These are phyloP conservation scores for Gryganskiella cystojenkinii DNA, from an alignment of 192 early-diverging fungal genomes.

Conservation along the genomic window DNA sequence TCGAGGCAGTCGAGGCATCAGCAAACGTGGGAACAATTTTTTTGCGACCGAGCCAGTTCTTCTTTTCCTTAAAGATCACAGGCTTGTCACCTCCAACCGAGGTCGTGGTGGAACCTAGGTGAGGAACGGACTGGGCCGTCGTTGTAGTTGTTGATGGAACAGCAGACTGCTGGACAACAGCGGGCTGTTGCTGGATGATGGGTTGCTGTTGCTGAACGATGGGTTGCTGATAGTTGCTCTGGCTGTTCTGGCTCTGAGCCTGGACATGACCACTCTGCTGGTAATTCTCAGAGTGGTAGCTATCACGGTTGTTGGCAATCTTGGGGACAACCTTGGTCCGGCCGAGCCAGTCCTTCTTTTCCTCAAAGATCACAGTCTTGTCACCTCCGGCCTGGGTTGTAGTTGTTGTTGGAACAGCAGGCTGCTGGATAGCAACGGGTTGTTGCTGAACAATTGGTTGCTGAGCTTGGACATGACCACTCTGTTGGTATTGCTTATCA, in stretches of 20 bases:
- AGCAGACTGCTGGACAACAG: background rate
- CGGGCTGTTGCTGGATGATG: background rate
- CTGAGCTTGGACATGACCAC: background rate
- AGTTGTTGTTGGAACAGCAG: no score
- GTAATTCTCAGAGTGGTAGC: conserved; percentile 7
- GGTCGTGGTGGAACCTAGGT: background rate
- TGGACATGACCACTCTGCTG: background rate
- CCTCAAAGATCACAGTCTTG: no score
- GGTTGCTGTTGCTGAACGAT: background rate
- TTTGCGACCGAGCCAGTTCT: conserved; percentile 15
- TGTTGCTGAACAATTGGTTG: background rate
- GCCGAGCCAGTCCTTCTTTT: no score
- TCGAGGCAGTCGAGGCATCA: background rate
- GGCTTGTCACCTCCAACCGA: conserved; percentile 8
- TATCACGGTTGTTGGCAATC: background rate
- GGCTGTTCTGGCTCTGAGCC: conserved; percentile 3
- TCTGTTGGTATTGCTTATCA: conserved; percentile 15
- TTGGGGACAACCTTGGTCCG: no score
- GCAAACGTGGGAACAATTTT: conserved; percentile 19
- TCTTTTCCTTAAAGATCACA: conserved; percentile 28
- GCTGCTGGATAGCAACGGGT: no score
- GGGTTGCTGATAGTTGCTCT: background rate
- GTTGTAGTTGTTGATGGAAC: background rate
- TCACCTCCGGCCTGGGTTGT: no score
- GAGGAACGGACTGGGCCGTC: background rate